Percentiles rank a stretch among this genome's conserved stretches.
These are phyloP conservation scores for Garcia nutans DNA, from an alignment of 345 rosid species.

Conservation along the genomic window DNA sequence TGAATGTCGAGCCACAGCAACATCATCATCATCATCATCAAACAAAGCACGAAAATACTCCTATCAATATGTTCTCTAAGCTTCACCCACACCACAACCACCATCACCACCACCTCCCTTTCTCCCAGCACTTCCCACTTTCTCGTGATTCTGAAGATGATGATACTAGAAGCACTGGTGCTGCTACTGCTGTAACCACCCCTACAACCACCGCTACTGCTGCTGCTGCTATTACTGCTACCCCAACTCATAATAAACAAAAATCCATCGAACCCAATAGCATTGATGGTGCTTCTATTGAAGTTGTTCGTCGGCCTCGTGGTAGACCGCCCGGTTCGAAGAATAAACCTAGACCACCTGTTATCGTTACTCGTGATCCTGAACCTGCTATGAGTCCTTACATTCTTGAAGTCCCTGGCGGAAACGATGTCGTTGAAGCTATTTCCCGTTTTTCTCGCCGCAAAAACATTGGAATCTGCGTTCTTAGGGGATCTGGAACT, in stretches of 20 bases:
- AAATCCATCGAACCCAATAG: slow-evolving; percentile 15
- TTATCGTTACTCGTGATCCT: slow-evolving; percentile 55
- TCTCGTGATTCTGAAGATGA: slow-evolving; percentile 40
- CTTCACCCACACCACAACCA: slow-evolving; percentile 45
- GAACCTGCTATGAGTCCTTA: slow-evolving; percentile 83
- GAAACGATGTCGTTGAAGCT: slow-evolving; percentile 69
- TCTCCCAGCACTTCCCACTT: slow-evolving; percentile 50
- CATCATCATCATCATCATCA: slow-evolving; percentile 17
- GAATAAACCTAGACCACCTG: slow-evolving; percentile 76
- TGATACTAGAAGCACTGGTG: slow-evolving; percentile 19
- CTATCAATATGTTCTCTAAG: slow-evolving; percentile 57
- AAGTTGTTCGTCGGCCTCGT: slow-evolving; percentile 72
- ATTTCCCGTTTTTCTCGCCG: slow-evolving; percentile 69
- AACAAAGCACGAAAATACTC: slow-evolving; percentile 22
- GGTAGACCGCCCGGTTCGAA: slow-evolving; percentile 93
- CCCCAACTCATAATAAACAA: background rate
- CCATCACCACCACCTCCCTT: slow-evolving; percentile 32
- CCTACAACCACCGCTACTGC: slow-evolving; percentile 7
- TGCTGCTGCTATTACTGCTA: background rate
- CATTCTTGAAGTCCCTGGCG: slow-evolving; percentile 75
- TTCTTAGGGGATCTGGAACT: slow-evolving; percentile 81
- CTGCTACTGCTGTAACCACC: slow-evolving; percentile 8
- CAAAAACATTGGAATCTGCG: slow-evolving; percentile 53
- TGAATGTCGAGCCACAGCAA: slow-evolving; percentile 42
- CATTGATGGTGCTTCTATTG: slow-evolving; percentile 63